phyloP scores from a whole-genome alignment of 257 asterid genomes.

The Verbena officinalis region DNA sequence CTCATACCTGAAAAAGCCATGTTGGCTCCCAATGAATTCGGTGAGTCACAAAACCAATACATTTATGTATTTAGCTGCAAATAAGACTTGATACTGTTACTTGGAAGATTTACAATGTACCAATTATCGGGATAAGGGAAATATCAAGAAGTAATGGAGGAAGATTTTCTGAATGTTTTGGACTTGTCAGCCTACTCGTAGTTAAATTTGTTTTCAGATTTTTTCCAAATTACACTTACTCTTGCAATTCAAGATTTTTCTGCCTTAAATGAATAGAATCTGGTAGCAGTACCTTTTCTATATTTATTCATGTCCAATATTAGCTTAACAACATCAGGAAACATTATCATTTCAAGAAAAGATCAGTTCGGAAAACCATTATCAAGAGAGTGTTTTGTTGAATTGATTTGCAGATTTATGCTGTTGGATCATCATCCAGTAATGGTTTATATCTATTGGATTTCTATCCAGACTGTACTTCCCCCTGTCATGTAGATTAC shows the following conservation, averaged over 20 bases:
- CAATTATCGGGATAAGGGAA: background rate
- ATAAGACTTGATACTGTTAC: conserved; percentile 13
- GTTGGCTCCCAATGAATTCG: conserved; percentile 83
- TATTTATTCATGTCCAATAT: background rate
- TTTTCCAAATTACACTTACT: background rate
- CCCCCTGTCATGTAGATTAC: conserved; percentile 83
- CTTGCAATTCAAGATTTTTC: conserved; percentile 4
- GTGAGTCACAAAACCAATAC: conserved; percentile 47
- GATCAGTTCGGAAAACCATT: conserved; percentile 6
- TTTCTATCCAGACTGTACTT: conserved; percentile 73
- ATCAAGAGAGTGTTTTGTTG: background rate
- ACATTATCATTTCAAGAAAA: background rate
- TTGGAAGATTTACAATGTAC: conserved; percentile 9
- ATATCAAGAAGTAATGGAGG: background rate
- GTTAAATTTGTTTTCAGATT: too few species aligned
- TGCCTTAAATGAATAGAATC: background rate
- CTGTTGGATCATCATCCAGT: conserved; percentile 74
- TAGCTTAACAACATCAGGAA: conserved; percentile 7
- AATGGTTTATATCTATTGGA: conserved; percentile 83
- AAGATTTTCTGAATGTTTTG: conserved; percentile 8
- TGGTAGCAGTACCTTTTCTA: background rate
- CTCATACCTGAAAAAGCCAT: conserved; percentile 63
- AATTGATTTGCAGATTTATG: conserved; percentile 64
- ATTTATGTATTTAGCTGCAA: conserved; percentile 12
- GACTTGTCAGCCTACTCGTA: conserved; percentile 16